Evolutionary conservation across 2,329 filamentous ascomycete genomes (phyloP).

Genomic region (Nigrospora oryzae): DNA sequence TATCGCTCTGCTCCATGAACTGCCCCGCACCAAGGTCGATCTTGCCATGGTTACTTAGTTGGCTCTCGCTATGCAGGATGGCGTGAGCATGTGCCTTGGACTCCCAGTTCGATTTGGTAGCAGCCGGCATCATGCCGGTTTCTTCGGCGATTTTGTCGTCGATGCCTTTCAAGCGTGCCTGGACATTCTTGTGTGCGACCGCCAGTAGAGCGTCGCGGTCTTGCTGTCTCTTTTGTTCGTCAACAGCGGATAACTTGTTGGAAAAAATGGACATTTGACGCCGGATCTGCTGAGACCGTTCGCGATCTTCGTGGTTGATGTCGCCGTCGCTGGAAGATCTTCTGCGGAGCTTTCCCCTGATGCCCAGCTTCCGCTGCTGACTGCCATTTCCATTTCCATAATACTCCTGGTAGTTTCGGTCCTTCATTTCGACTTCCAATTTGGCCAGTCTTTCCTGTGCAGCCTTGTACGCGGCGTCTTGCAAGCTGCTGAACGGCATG

Average conservation of each 20-base stretch:
- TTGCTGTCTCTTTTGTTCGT: constrained; percentile 63
- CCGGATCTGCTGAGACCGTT: constrained; percentile 63
- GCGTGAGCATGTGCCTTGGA: constrained; percentile 64
- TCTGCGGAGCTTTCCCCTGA: constrained; percentile 48
- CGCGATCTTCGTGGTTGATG: constrained; percentile 49
- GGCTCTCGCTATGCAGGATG: constrained; percentile 52
- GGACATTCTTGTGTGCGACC: constrained; percentile 79
- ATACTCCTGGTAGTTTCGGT: constrained; percentile 63
- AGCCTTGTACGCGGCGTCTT: constrained; percentile 80
- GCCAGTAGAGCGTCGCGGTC: constrained; percentile 71
- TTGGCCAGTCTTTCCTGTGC: constrained; percentile 77
- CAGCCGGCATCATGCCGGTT: constrained; percentile 64
- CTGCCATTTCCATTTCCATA: constrained; percentile 51
- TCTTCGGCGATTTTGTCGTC: constrained; percentile 72
- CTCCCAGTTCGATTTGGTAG: constrained; percentile 70
- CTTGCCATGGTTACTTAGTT: constrained; percentile 45
- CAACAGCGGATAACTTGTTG: constrained; percentile 57
- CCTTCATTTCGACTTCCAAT: constrained; percentile 59
- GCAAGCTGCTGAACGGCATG: constrained; percentile 55
- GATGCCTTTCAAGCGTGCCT: constrained; percentile 66
- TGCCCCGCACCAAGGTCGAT: constrained; percentile 71
- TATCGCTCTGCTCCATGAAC: constrained; percentile 68
- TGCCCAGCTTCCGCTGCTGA: constrained; percentile 34
- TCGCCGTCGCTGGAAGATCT: constrained; percentile 62
- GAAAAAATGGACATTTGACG: constrained; percentile 74